Conservation (phyloP, 192 early-diverging fungal genomes). For the Lobosporangium transversale region DNA sequence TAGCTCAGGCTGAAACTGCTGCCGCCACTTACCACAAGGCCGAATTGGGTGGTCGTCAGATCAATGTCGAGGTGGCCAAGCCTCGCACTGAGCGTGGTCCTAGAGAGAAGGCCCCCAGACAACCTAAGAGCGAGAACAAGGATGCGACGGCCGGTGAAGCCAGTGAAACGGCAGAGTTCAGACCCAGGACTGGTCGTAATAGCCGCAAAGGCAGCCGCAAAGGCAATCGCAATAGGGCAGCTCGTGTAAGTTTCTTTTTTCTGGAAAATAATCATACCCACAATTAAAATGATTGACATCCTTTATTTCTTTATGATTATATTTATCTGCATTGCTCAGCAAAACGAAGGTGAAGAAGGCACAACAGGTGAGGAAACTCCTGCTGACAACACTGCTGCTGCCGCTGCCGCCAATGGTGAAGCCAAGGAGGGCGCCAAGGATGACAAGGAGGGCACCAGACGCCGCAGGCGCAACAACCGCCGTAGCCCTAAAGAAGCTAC, state of each 20-base stretch:
- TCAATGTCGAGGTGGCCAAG: slow-evolving; percentile 92
- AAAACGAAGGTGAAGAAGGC: too few species aligned
- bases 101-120: slow-evolving; percentile 32
- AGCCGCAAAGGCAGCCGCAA: slow-evolving; percentile 51
- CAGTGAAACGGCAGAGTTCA: slow-evolving; percentile 38
- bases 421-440: slow-evolving; percentile 39
- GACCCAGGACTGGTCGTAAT: slow-evolving; percentile 56
- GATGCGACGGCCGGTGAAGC: slow-evolving; percentile 28
- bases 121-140: slow-evolving; percentile 35
- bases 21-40: slow-evolving; percentile 78
- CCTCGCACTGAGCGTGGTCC: slow-evolving; percentile 63
- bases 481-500: slow-evolving; percentile 32
- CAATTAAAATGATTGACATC: not conserved
- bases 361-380: slow-evolving; percentile 51
- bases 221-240: slow-evolving; percentile 39
- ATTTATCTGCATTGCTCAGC: too few species aligned
- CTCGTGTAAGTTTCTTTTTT: slow-evolving; percentile 15
- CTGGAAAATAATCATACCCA: not conserved
- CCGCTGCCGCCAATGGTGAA: slow-evolving; percentile 38
- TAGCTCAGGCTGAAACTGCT: slow-evolving; percentile 77
- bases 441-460: slow-evolving; percentile 28
- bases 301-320: too few species aligned
- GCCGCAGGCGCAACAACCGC: slow-evolving; percentile 32
- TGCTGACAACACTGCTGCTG: slow-evolving; percentile 26
- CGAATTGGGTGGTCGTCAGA: slow-evolving; percentile 85